A percentile compares a stretch with the other conserved stretches of the same genome.
phyloP scores from a whole-genome alignment of 2,329 filamentous ascomycete genomes.

The Phyllosticta citrichinensis region DNA sequence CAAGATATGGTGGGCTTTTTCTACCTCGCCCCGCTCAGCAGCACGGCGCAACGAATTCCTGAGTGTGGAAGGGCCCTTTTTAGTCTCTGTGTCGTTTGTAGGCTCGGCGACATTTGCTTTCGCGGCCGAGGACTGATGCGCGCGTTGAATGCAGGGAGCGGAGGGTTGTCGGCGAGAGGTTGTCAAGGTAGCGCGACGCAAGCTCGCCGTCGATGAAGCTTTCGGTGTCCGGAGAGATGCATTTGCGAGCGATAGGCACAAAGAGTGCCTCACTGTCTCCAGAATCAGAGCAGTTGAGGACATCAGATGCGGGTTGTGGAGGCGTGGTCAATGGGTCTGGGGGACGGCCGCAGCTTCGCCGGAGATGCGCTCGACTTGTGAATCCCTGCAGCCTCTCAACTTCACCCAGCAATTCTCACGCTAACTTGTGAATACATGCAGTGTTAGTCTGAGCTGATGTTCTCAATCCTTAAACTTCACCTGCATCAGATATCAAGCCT shows the following conservation, averaged over 20 bases:
- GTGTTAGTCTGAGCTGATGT: too few species aligned
- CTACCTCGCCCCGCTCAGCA: not conserved
- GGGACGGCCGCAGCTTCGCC: not conserved
- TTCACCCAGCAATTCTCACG: not conserved
- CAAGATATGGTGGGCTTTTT: constrained; percentile 23
- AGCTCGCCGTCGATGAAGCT: not conserved
- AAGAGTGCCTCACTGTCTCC: not conserved
- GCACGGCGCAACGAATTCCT: not conserved
- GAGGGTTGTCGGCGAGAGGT: not conserved
- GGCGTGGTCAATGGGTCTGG: not conserved
- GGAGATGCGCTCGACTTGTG: not conserved
- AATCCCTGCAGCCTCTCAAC: not conserved
- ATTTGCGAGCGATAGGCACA: not conserved
- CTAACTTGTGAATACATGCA: too few species aligned
- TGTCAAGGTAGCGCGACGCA: not conserved
- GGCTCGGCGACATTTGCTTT: not conserved
- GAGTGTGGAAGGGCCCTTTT: not conserved
- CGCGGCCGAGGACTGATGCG: not conserved
- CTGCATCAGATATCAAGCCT: too few species aligned
- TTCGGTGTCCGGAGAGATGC: not conserved
- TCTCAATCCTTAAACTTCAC: too few species aligned
- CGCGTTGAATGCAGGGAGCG: not conserved
- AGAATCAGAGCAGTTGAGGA: not conserved
- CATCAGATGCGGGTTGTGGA: not conserved
- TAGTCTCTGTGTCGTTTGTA: not conserved